Conservation (phyloP, 1,284 basidiomycete genomes). For the Malassezia obtusa region DNA sequence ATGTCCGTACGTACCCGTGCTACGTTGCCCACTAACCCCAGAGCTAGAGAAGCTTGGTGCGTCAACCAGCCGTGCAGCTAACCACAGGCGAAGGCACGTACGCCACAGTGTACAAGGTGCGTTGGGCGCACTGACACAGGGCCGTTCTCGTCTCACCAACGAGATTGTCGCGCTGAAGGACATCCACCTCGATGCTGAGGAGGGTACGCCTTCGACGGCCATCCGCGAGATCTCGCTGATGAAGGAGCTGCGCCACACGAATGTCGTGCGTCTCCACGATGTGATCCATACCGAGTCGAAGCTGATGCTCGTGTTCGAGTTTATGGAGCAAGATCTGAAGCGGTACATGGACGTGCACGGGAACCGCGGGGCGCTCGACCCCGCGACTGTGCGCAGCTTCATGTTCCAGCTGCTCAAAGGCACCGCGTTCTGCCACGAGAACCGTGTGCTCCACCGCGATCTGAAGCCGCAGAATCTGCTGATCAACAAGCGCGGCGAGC, state of each 20-base stretch:
- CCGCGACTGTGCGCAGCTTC: constrained; percentile 84
- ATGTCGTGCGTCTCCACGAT: constrained; percentile 90
- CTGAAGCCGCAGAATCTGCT: constrained; percentile 95
- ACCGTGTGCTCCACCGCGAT: constrained; percentile 92
- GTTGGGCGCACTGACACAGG: constrained; percentile 8
- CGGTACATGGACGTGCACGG: constrained; percentile 99
- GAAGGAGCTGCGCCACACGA: constrained; percentile 91
- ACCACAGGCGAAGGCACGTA: constrained; percentile 42
- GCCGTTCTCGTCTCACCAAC: constrained; percentile 42
- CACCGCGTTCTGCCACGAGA: constrained; percentile 96
- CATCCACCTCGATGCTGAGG: constrained; percentile 88
- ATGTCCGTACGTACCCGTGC: constrained; percentile 26
- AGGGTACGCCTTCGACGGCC: constrained; percentile 85
- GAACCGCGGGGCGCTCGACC: constrained; percentile 85
- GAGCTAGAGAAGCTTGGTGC: constrained; percentile 45
- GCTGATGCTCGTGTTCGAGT: constrained; percentile 96
- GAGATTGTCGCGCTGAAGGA: constrained; percentile 60
- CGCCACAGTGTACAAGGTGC: constrained; percentile 44
- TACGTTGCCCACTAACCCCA: constrained; percentile 7
- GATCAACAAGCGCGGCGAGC: constrained; percentile 93
- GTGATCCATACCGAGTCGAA: constrained; percentile 93
- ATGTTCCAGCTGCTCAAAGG: constrained; percentile 97
- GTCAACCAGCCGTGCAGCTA: neutral
- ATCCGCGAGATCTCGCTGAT: constrained; percentile 91
- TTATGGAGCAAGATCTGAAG: constrained; percentile 95